These are phyloP conservation scores for Thielaviopsis cerberus DNA, from an alignment of 2,329 filamentous ascomycete species.

Conservation along the genomic window DNA sequence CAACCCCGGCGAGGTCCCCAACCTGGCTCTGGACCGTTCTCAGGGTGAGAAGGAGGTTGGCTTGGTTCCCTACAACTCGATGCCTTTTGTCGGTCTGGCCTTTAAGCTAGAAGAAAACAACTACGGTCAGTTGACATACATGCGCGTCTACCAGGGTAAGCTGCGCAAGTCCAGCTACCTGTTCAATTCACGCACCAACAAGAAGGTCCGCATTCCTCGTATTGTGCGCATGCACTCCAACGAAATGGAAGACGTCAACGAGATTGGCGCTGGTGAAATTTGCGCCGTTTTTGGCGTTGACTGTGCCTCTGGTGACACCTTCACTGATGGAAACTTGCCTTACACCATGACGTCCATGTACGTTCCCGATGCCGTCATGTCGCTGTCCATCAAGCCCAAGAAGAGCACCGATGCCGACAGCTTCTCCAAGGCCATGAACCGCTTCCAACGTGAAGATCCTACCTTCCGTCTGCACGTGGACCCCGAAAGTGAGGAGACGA, in stretches of 20 bases:
- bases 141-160: slow-evolving; percentile 90
- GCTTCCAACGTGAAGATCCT: slow-evolving; percentile 94
- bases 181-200: slow-evolving; percentile 82
- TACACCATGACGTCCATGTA: slow-evolving; percentile 98
- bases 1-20: slow-evolving; percentile 75
- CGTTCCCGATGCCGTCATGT: slow-evolving; percentile 94
- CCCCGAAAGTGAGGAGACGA: slow-evolving; percentile 80
- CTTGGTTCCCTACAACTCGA: slow-evolving; percentile 77
- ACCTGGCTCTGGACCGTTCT: slow-evolving; percentile 70
- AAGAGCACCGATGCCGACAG: slow-evolving; percentile 76
- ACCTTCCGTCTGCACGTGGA: slow-evolving; percentile 94
- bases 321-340: slow-evolving; percentile 79
- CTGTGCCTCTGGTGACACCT: slow-evolving; percentile 92
- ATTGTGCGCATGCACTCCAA: slow-evolving; percentile 99
- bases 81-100: slow-evolving; percentile 85
- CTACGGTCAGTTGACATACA: slow-evolving; percentile 94
- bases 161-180: slow-evolving; percentile 77
- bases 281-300: slow-evolving; percentile 97
- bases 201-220: slow-evolving; percentile 89
- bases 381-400: slow-evolving; percentile 91
- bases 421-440: slow-evolving; percentile 97
- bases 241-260: slow-evolving; percentile 91
- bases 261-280: slow-evolving; percentile 91
- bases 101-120: slow-evolving; percentile 99
- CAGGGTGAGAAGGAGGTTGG: slow-evolving; percentile 64